Conservation (phyloP, 2,329 filamentous ascomycete species). For the Cryphonectria radicalis region DNA sequence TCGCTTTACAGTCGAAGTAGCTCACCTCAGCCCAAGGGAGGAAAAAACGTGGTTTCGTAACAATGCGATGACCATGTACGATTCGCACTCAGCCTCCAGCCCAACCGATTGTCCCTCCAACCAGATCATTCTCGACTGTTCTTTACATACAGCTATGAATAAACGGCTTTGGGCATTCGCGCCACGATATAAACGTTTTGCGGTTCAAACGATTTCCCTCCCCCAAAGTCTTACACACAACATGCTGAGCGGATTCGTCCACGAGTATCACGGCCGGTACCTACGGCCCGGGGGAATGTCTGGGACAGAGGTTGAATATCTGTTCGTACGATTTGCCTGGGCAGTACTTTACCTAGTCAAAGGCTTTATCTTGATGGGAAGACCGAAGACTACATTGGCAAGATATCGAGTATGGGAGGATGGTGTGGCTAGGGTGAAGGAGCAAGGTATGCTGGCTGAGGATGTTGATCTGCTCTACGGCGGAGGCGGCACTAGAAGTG, state of each 20-base stretch:
- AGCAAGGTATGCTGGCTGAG: background rate
- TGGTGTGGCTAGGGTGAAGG: conserved; percentile 5
- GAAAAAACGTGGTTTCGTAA: conserved; percentile 8
- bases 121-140: conserved; percentile 3
- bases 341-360: conserved; percentile 3
- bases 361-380: background rate
- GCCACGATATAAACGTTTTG: background rate
- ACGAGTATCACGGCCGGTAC: conserved; percentile 14
- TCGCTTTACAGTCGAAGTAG: conserved; percentile 5
- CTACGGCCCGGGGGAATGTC: background rate
- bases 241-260: conserved; percentile 3
- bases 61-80: conserved; percentile 10
- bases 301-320: conserved; percentile 9
- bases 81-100: conserved; percentile 2
- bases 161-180: conserved; percentile 3
- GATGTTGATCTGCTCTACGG: conserved; percentile 8
- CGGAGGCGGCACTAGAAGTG: conserved; percentile 4
- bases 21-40: conserved; percentile 11
- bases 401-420: conserved; percentile 10
- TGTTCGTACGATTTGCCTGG: conserved; percentile 7
- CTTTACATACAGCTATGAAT: conserved; percentile 4
- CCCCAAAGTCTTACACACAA: background rate
- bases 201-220: conserved; percentile 1
- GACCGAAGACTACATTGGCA: conserved; percentile 2
- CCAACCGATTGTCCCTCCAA: conserved; percentile 4